Conservation (phyloP, 2,329 filamentous ascomycete species). For the Cercospora berteroae region DNA sequence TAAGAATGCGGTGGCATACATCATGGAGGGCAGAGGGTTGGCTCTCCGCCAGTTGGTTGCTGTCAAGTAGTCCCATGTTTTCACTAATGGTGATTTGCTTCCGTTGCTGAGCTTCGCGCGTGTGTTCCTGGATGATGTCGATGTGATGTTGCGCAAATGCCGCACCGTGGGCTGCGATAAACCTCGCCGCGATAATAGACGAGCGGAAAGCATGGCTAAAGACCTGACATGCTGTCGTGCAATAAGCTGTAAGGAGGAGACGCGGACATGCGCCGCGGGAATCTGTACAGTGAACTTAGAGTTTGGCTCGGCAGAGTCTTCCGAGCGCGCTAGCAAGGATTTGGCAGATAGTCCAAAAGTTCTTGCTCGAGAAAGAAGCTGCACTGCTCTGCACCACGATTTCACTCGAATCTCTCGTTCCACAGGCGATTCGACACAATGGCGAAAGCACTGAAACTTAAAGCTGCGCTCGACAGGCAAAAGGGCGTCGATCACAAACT, state of each 20-base stretch:
- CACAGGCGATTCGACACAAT: constrained; percentile 33
- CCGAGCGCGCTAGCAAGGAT: constrained; percentile 4
- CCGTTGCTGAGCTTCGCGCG: background rate
- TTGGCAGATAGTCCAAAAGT: constrained; percentile 3
- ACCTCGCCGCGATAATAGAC: background rate
- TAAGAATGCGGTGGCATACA: background rate
- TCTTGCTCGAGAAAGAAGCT: constrained; percentile 9
- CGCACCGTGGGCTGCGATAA: background rate
- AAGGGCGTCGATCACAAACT: constrained; percentile 68
- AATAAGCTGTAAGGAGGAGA: background rate
- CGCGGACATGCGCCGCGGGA: background rate
- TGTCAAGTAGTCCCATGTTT: background rate
- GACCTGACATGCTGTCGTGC: background rate
- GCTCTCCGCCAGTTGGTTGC: background rate
- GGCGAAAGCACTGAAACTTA: constrained; percentile 56
- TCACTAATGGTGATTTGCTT: background rate
- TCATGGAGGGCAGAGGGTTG: background rate
- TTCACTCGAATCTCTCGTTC: background rate
- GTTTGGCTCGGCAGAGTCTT: background rate
- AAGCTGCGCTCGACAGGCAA: constrained; percentile 57
- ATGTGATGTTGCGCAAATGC: background rate
- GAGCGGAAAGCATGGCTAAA: background rate
- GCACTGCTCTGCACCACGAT: background rate
- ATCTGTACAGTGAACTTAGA: background rate
- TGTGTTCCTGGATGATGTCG: background rate